Conservation (phyloP, 2,329 filamentous ascomycete genomes). For the Fusarium nisikadoi region DNA sequence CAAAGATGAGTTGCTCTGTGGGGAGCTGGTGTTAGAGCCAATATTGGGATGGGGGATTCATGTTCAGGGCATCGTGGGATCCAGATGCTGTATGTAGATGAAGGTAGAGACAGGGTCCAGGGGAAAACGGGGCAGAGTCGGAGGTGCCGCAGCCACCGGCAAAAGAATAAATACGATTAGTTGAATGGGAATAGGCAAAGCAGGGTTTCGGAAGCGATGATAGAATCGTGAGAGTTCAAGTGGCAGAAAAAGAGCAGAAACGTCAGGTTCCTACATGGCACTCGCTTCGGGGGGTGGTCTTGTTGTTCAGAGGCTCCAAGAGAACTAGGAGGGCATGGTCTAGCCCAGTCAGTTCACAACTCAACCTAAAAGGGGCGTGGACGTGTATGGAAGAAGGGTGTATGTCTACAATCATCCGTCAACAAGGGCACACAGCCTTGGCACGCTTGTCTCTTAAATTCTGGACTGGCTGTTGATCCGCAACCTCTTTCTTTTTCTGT, state of each 20-base stretch:
- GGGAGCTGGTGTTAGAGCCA: constrained; percentile 27
- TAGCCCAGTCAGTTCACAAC: constrained; percentile 23
- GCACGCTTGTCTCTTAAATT: constrained; percentile 21
- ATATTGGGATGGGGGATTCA: constrained; percentile 28
- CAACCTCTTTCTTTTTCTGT: constrained; percentile 9
- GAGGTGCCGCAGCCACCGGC: constrained; percentile 40
- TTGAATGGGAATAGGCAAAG: constrained; percentile 28
- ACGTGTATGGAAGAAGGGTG: constrained; percentile 16
- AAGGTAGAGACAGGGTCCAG: constrained; percentile 35
- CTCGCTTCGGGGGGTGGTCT: constrained; percentile 34
- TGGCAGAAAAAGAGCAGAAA: constrained; percentile 38
- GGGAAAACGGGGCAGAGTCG: constrained; percentile 25
- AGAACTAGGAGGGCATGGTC: constrained; percentile 31
- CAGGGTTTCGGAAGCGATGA: constrained; percentile 39
- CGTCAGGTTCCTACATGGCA: constrained; percentile 40
- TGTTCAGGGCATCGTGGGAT: constrained; percentile 34
- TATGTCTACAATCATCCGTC: constrained; percentile 24
- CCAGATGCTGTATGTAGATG: constrained; percentile 30
- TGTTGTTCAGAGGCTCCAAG: constrained; percentile 20
- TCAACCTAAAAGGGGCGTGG: constrained; percentile 28
- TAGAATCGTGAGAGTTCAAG: constrained; percentile 34
- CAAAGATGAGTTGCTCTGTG: constrained; percentile 14
- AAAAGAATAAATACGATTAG: constrained; percentile 30
- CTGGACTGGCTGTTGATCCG: constrained; percentile 17
- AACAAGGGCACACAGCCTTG: constrained; percentile 35